Conservation (phyloP, 306 rosid genomes). For the Sicyos baderoa region DNA sequence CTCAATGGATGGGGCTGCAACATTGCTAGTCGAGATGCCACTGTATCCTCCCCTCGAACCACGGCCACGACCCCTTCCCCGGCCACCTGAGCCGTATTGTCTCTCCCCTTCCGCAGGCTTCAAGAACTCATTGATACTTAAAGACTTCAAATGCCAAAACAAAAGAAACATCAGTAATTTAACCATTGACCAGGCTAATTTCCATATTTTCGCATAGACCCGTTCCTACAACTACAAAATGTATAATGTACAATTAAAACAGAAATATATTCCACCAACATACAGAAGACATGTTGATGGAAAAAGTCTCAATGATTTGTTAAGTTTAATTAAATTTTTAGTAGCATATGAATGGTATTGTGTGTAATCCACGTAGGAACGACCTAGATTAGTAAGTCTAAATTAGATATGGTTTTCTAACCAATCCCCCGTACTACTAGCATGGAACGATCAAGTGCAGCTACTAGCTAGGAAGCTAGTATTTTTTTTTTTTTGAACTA, state of each 20-base stretch:
- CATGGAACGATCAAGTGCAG: too few species aligned
- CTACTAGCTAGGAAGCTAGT: too few species aligned
- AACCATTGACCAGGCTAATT: background rate
- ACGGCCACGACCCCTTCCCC: constrained; percentile 74
- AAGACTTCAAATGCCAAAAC: constrained; percentile 37
- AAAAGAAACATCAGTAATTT: background rate
- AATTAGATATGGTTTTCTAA: too few species aligned
- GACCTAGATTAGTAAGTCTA: too few species aligned
- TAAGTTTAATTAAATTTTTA: too few species aligned
- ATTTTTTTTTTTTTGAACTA: too few species aligned
- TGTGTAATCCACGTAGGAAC: too few species aligned
- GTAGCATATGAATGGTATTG: too few species aligned
- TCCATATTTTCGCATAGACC: background rate
- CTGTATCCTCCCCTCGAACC: constrained; percentile 52
- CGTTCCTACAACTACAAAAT: background rate
- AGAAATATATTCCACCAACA: background rate
- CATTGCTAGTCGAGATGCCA: constrained; percentile 35
- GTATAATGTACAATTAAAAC: background rate
- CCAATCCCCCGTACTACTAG: too few species aligned
- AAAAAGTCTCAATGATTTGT: too few species aligned
- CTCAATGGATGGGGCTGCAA: constrained; percentile 58
- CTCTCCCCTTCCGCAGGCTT: constrained; percentile 87
- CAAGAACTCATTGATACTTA: constrained; percentile 77
- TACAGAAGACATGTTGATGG: background rate
- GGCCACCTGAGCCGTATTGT: constrained; percentile 58